Base-by-base conservation (phyloP, 1,284 basidiomycete species). In the Sutorius eximius region DNA sequence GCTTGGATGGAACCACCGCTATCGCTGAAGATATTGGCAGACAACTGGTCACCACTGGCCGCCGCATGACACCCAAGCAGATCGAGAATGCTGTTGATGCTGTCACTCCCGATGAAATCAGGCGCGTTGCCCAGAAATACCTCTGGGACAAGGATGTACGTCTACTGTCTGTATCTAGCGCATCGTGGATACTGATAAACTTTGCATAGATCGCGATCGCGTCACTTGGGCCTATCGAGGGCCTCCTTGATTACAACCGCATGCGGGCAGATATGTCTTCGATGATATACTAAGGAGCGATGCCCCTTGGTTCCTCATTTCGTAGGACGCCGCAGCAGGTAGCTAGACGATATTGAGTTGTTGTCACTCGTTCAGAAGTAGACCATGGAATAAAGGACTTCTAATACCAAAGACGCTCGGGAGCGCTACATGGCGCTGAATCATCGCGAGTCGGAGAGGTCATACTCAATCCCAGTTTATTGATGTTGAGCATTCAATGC, bases 11-110 rank as follows among this genome's bases (percentile, higher is more conserved):
- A 47, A 91, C 93, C 36, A 98, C 95, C 45, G 94, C 95, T 58
- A 86, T 97, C 63, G 96, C 97, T 49, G 97, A 99, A 81, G 97
- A 99, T 72, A 96, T 99, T 72, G 97, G 97, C 40, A 82, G 96
- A 68, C 96, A 98, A 75, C 82, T 99, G 59, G 93, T 99, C 61
- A 98, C 95, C 36, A 93, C 87, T 63, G 97, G 97, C 58, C 87
- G 83, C 65, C 81, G 95, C 66, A 82, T 90, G 78, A 93, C 94
- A 30, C 96, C 97, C 49, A 83, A 89, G 73, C 93, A 99, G 77
- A 95, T 97, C 62, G 95, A 98, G 81, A 82, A 82, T 55, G 92
- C 93, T 45, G 87, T 99, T 49, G 93, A 98, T 73, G 86, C 90
- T 49, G 92, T 99, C 59, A 87, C 85, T 32, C 77, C 85, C 27